Base-by-base conservation (phyloP, 202 grass and related monocot genomes). In the Saccharum hybrid region DNA sequence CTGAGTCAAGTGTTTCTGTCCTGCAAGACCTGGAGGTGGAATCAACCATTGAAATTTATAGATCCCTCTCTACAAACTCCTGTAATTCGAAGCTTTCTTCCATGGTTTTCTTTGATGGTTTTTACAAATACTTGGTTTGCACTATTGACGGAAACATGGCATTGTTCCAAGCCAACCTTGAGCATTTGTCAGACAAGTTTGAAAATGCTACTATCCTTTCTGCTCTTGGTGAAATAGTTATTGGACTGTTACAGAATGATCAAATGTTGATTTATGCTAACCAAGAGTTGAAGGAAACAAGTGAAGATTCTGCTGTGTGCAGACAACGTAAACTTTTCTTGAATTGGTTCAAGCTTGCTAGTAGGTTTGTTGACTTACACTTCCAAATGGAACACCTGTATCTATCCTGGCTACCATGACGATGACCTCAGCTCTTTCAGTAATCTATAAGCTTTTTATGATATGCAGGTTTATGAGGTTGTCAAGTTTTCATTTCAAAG, bases 391-490 rank as follows among this genome's bases (percentile, higher is more conserved):
- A 71, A 69, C 6, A 51, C 19, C 16, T 42, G 21, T 74, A 34
- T 67, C 38, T 82, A 22, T 71, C 23, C 19, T 82, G 64, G 66
- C 57, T 54, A 57, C 31, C 18, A 31, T 38, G 26, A 28, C 30
- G 33, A 78, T 38, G 23, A 11, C 71, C 71, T n/a, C 15, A 52
- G 16, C 70, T 73, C 8, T 64, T 72, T 74, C 66, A 52, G 37
- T 45, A 54, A 80, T 30, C 18, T 48, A 46, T 36, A 63, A 72
- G 26, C 40, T 57, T 43, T 71, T 70, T 39, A 68, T 86, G 7
- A 65, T 72, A 11, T 81, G 75, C 71, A 92, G 90, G 80, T 88
- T 93, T 84, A 92, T 96, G 81, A 82, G 22, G 23, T 78, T 93
- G 19, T 90, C 81, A 43, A 60, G 46, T 34, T 33, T 72, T 80